Evolutionary conservation across 2,329 filamentous ascomycete species (phyloP), one percentile per base, ranked within the genome.

Genomic region (Epichloe uncinata): DNA sequence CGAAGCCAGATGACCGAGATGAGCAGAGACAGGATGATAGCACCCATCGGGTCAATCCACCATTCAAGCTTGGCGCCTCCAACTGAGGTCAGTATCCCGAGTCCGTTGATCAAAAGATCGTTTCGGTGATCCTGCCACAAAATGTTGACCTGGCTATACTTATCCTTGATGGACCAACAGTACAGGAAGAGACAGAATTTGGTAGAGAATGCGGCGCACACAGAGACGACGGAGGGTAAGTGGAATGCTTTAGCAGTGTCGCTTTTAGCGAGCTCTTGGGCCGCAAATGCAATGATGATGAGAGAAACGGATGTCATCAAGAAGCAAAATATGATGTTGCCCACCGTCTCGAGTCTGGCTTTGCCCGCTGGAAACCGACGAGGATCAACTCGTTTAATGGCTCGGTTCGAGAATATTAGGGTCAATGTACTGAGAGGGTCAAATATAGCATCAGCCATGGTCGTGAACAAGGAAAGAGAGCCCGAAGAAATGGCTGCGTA

Each of bases 91-190:
- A 96, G 68, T 55, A 97, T 82, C 78, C 85, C 89, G 58, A 95
- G 88, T 49, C 88, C 88, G 65, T 97, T 98, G 75, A 98, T 88
- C 60, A 95, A 75, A n/a, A 98, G 74, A 63, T 98, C 93, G 63
- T 98, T 98, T 54, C 93, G 84, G 70, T 98, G 93, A 62, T 97
- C 91, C 66, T 95, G 87, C 90, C 89, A 96, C 13, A 97, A 73
- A 63, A 96, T 96, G 51, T 85, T 79, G 55, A 96, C 81, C 66
- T 96, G 90, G 53, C 82, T 88, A 72, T 97, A 95, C 60, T 87
- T 86, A 70, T 96, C 84, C 57, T 91, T 84, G 60, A 97, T 69
- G 4, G 87, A 81, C 81, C 85, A 97, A 70, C 93, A 97, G 72
- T 96, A 97, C 26, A 94, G 59, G 66, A 96, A 97, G 1, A 97